These are phyloP conservation scores for Penicillium herquei DNA, from an alignment of 495 filamentous ascomycete species.

Conservation along the genomic window DNA sequence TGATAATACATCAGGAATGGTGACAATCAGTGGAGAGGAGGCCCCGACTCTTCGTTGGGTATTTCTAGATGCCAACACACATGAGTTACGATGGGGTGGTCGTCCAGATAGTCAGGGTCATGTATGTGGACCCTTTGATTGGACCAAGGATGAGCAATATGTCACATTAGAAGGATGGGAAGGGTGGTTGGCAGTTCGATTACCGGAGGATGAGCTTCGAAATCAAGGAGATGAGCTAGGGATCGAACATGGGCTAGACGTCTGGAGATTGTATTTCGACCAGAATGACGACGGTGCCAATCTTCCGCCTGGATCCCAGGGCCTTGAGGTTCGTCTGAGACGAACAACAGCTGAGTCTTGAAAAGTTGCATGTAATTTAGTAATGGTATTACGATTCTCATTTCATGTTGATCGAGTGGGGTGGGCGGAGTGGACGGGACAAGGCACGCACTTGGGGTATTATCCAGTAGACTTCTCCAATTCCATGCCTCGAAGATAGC, in stretches of 20 bases:
- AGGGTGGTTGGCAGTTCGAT: conserved; percentile 25
- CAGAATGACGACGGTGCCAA: conserved; percentile 26
- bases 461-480: too few relatives aligned
- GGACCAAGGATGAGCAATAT: conserved; percentile 26
- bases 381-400: not conserved
- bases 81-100: conserved; percentile 30
- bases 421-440: not conserved
- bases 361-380: not conserved
- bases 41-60: conserved; percentile 29
- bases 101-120: conserved; percentile 23
- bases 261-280: conserved; percentile 31
- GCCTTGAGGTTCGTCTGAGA: conserved; percentile 25
- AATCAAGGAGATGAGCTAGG: conserved; percentile 13
- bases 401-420: not conserved
- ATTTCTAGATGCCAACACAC: conserved; percentile 21
- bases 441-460: too few relatives aligned
- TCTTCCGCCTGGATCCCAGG: conserved; percentile 22
- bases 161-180: conserved; percentile 26
- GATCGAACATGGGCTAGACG: conserved; percentile 16
- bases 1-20: conserved; percentile 22
- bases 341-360: conserved; percentile 21
- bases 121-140: conserved; percentile 29
- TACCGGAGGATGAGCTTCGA: conserved; percentile 17
- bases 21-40: conserved; percentile 26
- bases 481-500: too few relatives aligned